Base-by-base conservation (phyloP, 2,329 filamentous ascomycete genomes). In the Phyllosticta capitalensis region DNA sequence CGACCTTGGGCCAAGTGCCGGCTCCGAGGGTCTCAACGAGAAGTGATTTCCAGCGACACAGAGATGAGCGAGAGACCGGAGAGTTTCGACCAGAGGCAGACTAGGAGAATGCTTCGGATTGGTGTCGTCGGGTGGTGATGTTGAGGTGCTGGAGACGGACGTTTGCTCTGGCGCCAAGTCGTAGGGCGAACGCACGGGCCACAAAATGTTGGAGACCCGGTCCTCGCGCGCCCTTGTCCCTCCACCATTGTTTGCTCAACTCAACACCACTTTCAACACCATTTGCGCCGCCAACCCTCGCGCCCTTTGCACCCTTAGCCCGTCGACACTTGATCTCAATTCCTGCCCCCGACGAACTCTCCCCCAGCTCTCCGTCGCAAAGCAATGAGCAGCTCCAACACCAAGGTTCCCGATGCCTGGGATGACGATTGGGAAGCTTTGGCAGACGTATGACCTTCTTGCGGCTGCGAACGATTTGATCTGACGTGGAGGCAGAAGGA, bases 361-460 rank as follows among this genome's bases (percentile, higher is more conserved):
- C 30, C 30, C 9, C 30, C n/a, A n/a, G n/a, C n/a, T n/a, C n/a
- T n/a, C 10, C 10, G 9, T 10, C 30, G 30, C 30, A 12, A 38
- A 12, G 26, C 52, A 51, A 56, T 56, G 53, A 60, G 53, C 21
- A 50, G 19, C 26, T 30, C 48, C 20, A 56, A 30, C 17, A 21
- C 21, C 54, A 48, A 48, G 21, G 55, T 57, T n/a, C 55, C 59
- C n/a, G 59, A 61, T 71, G 92, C 90, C 20, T 96, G 92, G 92
- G 90, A 92, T 64, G 86, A 95, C 67, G 89, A 96, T 68, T 97
- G 92, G 91, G 89, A 92, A 71, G 75, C 78, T 5, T 82, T 88
- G 69, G 90, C 88, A 60, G 90, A 95, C 75, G 83, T 85, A 77
- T 52, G 70, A 61, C 38, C 21, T 30, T 30, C 26, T 24, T 45